phyloP scores from a whole-genome alignment of 73 alveolate species.

The Paramecium pentaurelia region DNA sequence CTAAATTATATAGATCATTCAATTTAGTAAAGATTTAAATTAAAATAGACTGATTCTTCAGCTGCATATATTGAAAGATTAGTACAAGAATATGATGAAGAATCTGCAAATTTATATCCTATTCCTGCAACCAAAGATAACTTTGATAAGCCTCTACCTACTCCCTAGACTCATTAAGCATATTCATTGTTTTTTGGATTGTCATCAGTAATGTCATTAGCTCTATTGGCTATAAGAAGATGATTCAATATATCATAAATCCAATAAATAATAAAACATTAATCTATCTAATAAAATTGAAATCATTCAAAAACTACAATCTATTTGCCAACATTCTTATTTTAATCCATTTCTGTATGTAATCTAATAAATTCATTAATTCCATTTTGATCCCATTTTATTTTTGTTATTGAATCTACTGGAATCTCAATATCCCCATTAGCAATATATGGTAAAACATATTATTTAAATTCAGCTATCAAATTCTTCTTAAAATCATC shows the following conservation, averaged over 20 bases:
- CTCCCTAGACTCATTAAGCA: constrained; percentile 50
- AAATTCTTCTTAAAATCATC: not conserved
- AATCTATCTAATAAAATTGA: constrained; percentile 36
- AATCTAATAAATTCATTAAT: not conserved
- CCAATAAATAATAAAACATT: not conserved
- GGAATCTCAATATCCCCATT: not conserved
- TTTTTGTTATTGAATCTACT: not conserved
- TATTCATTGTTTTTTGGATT: constrained; percentile 53
- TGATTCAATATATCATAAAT: not conserved
- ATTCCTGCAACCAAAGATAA: constrained; percentile 62
- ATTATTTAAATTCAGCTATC: not conserved
- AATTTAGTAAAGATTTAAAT: constrained; percentile 7
- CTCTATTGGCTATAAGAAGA: constrained; percentile 17
- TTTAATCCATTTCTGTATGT: not conserved
- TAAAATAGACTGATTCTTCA: not conserved
- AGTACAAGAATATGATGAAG: constrained; percentile 57
- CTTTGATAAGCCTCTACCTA: constrained; percentile 56
- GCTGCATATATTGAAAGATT: constrained; percentile 60
- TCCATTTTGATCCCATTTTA: not conserved
- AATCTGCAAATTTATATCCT: constrained; percentile 55
- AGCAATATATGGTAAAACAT: not conserved
- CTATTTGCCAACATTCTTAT: not conserved
- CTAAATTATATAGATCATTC: constrained; percentile 57
- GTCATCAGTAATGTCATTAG: constrained; percentile 41
- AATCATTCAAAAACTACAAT: not conserved